These are phyloP conservation scores for Sphaerulina vaccinii DNA, from an alignment of 2,329 filamentous ascomycete species.

Conservation along the genomic window DNA sequence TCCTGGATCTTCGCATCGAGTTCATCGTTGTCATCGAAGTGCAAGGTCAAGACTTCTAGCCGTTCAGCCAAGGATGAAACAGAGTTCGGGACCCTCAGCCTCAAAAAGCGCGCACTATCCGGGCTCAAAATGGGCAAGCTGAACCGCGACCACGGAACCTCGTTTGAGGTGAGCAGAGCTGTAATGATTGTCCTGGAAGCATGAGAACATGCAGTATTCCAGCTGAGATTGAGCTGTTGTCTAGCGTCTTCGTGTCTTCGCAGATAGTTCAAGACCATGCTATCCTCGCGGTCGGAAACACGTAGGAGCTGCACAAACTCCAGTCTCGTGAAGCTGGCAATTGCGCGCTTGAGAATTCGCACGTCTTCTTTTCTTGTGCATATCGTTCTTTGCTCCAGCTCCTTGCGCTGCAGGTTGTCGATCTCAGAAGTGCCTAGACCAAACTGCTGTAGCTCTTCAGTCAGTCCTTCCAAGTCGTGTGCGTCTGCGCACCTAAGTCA, in stretches of 20 bases:
- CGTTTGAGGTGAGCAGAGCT: conserved; percentile 57
- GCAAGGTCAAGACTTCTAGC: conserved; percentile 62
- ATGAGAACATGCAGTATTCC: conserved; percentile 63
- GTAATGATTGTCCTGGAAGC: conserved; percentile 58
- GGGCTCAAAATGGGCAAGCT: conserved; percentile 63
- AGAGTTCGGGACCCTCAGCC: conserved; percentile 47
- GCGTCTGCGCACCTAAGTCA: conserved; percentile 8
- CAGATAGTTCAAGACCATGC: conserved; percentile 53
- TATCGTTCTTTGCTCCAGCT: conserved; percentile 53
- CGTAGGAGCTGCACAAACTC: conserved; percentile 65
- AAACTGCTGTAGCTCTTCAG: conserved; percentile 19
- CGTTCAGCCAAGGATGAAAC: conserved; percentile 54
- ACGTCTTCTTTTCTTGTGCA: conserved; percentile 53
- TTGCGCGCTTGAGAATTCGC: conserved; percentile 53
- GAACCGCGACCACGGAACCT: conserved; percentile 57
- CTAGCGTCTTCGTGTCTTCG: conserved; percentile 42
- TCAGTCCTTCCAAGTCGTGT: conserved; percentile 21
- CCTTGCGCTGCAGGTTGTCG: conserved; percentile 44
- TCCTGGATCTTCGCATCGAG: conserved; percentile 58
- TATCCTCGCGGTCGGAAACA: conserved; percentile 60
- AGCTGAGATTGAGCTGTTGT: conserved; percentile 54
- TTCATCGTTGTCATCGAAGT: conserved; percentile 59
- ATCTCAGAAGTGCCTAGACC: conserved; percentile 22
- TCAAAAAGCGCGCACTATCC: conserved; percentile 55
- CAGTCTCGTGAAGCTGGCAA: conserved; percentile 58